These are phyloP conservation scores for Fusarium piperis DNA, from an alignment of 2,329 filamentous ascomycete genomes.

Conservation along the genomic window DNA sequence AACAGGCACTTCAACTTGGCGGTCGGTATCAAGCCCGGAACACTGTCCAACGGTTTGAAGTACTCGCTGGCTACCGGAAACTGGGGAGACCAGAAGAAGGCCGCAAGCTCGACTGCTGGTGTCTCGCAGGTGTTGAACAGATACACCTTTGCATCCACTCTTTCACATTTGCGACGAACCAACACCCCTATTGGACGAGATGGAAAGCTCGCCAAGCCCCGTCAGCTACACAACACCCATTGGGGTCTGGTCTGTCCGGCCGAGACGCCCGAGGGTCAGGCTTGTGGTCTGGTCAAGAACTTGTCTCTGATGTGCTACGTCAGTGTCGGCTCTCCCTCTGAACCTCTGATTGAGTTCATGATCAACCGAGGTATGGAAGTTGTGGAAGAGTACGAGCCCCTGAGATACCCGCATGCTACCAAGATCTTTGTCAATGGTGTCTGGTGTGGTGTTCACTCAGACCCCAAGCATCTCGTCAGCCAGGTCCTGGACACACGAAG, in stretches of 20 bases:
- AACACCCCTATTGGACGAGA: slow-evolving; percentile 97
- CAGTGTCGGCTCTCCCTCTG: slow-evolving; percentile 90
- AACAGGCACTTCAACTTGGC: slow-evolving; percentile 90
- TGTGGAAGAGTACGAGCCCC: slow-evolving; percentile 91
- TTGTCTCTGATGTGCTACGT: slow-evolving; percentile 98
- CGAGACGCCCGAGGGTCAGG: slow-evolving; percentile 98
- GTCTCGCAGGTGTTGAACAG: slow-evolving; percentile 98
- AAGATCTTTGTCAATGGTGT: slow-evolving; percentile 99
- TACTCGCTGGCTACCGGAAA: slow-evolving; percentile 98
- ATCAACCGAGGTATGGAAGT: slow-evolving; percentile 95
- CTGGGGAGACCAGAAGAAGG: slow-evolving; percentile 99
- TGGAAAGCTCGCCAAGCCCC: slow-evolving; percentile 96
- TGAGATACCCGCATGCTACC: slow-evolving; percentile 87
- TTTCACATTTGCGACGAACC: slow-evolving; percentile 95
- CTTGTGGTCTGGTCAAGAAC: slow-evolving; percentile 98
- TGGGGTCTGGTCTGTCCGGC: slow-evolving; percentile 98
- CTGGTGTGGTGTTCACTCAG: slow-evolving; percentile 95
- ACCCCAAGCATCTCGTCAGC: slow-evolving; percentile 84
- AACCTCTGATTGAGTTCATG: slow-evolving; percentile 89
- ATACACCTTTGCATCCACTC: slow-evolving; percentile 95
- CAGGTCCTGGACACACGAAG: slow-evolving; percentile 82
- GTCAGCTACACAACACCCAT: slow-evolving; percentile 93
- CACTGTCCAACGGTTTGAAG: slow-evolving; percentile 92
- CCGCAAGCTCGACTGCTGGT: slow-evolving; percentile 91
- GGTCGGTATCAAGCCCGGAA: slow-evolving; percentile 89